A percentile compares a stretch with the other conserved stretches of the same genome.
These are phyloP conservation scores for Pelargonium nanum DNA, from an alignment of 345 rosid species.

Conservation along the genomic window DNA sequence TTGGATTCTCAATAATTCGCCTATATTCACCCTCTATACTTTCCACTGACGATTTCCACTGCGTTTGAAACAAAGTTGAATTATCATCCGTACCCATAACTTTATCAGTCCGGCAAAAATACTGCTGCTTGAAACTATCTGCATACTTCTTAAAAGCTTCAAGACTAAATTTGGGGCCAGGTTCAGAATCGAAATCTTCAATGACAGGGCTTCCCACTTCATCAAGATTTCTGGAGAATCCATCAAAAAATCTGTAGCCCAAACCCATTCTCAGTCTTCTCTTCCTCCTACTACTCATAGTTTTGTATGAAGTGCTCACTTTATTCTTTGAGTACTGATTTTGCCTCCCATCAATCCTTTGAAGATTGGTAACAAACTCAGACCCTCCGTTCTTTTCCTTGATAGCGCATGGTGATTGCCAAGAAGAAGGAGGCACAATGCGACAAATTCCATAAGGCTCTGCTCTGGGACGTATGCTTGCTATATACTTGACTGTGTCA, in stretches of 20 bases:
- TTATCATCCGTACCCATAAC: constrained; percentile 12
- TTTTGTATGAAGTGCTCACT: constrained; percentile 15
- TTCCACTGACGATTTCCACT: constrained; percentile 26
- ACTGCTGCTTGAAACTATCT: constrained; percentile 31
- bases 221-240: constrained; percentile 10
- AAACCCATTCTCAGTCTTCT: constrained; percentile 9
- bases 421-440: constrained; percentile 61
- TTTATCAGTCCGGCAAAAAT: constrained; percentile 25
- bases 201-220: constrained; percentile 19
- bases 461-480: constrained; percentile 40
- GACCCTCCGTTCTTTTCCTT: constrained; percentile 30
- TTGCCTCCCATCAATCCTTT: constrained; percentile 34
- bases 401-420: constrained; percentile 54
- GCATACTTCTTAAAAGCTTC: constrained; percentile 40
- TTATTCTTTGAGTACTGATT: constrained; percentile 16
- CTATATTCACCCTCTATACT: constrained; percentile 52
- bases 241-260: constrained; percentile 14
- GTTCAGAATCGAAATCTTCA: constrained; percentile 18
- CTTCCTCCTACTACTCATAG: constrained; percentile 12
- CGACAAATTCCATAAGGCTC: constrained; percentile 66
- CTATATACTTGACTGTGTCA: constrained; percentile 47
- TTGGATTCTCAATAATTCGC: constrained; percentile 43
- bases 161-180: constrained; percentile 38
- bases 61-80: constrained; percentile 12
- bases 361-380: constrained; percentile 32